Conservation (phyloP, 2,329 filamentous ascomycete genomes). For the Fusarium pseudograminearum region DNA sequence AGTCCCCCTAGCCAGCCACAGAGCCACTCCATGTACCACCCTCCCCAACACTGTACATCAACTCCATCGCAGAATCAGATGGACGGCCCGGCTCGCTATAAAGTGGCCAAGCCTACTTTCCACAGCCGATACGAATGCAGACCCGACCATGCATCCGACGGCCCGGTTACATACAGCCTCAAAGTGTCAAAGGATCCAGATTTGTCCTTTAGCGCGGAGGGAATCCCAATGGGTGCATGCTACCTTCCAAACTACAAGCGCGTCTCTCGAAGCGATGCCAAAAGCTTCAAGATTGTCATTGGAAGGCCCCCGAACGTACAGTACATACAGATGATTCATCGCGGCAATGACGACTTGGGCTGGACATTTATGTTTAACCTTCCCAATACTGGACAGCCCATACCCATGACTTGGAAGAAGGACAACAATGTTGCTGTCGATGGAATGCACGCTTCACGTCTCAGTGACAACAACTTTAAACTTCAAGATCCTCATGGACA, state of each 20-base stretch:
- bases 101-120: not conserved
- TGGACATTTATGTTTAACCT: not conserved
- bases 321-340: not conserved
- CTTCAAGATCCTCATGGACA: not conserved
- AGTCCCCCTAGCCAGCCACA: not conserved
- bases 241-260: not conserved
- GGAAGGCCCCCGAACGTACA: not conserved
- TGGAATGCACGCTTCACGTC: not conserved
- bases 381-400: not conserved
- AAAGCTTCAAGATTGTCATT: not conserved
- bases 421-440: not conserved
- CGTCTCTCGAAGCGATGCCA: not conserved
- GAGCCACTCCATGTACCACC: not conserved
- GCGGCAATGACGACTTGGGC: not conserved
- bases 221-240: not conserved
- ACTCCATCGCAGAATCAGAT: not conserved
- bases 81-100: not conserved
- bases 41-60: not conserved
- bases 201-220: not conserved
- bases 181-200: not conserved
- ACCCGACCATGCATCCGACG: not conserved
- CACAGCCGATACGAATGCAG: not conserved
- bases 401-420: not conserved
- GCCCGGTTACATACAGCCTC: not conserved
- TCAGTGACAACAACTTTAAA: not conserved